Conservation (phyloP, 352 stramenopile species). For the Globisporangium takayamanum region DNA sequence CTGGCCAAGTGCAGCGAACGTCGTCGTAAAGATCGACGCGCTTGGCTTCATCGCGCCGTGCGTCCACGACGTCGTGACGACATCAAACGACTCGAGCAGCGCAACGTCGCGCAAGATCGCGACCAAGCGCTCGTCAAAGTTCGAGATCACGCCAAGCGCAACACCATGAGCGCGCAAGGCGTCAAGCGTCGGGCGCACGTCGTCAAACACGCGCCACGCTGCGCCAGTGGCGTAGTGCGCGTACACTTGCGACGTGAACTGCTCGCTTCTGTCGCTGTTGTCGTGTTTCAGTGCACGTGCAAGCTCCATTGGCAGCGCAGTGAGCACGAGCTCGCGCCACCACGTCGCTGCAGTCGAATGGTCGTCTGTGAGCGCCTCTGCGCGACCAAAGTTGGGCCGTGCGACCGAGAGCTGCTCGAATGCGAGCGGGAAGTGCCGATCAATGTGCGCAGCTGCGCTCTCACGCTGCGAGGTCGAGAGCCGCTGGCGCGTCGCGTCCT, state of each 20-base stretch:
- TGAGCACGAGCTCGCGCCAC: conserved; percentile 23
- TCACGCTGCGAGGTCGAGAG: conserved; percentile 19
- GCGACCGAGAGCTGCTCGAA: conserved; percentile 25
- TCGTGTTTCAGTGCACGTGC: too few relatives aligned
- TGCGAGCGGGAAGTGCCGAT: conserved; percentile 27
- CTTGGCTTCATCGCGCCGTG: conserved; percentile 39
- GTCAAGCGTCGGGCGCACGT: too few relatives aligned
- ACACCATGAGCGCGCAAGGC: too few relatives aligned
- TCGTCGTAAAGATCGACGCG: conserved; percentile 46
- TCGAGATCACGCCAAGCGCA: too few relatives aligned
- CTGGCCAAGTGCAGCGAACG: conserved; percentile 24
- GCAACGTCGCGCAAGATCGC: too few relatives aligned
- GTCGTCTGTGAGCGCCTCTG: neutral
- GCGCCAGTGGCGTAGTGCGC: too few relatives aligned
- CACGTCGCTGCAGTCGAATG: conserved; percentile 31
- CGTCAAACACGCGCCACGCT: too few relatives aligned
- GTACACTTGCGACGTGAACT: too few relatives aligned
- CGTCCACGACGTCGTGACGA: conserved; percentile 18
- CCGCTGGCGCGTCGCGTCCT: conserved; percentile 12
- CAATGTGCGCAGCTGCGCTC: conserved; percentile 18
- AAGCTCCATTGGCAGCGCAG: neutral
- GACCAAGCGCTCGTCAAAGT: too few relatives aligned
- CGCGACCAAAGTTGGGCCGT: conserved; percentile 46
- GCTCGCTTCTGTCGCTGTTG: too few relatives aligned
- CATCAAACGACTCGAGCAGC: too few relatives aligned